A percentile compares a stretch with the other conserved stretches of the same genome.
Conservation (phyloP, 495 filamentous ascomycete species). For the Aspergillus sparsus region DNA sequence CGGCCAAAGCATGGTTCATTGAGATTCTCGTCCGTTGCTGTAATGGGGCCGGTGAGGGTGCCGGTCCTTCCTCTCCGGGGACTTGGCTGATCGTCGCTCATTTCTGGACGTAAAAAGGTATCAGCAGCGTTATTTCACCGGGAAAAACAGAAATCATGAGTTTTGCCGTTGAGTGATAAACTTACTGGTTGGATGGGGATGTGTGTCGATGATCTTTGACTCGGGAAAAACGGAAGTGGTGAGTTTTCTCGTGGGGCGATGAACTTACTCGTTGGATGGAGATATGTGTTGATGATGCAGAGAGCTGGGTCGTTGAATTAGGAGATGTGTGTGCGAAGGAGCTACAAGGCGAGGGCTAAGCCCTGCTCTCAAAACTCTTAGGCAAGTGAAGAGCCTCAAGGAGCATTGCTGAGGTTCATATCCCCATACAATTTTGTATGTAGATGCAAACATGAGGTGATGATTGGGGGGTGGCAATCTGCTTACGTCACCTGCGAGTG, state of each 20-base stretch:
- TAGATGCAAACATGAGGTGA: not conserved
- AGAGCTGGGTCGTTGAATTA: not conserved
- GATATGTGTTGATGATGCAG: constrained; percentile 1
- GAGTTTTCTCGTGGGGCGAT: not conserved
- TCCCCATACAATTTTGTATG: not conserved
- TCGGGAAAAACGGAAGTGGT: not conserved
- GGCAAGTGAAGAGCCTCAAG: not conserved
- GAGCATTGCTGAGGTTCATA: not conserved
- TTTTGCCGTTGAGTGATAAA: not conserved
- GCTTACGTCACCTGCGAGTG: not conserved
- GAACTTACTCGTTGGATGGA: not conserved
- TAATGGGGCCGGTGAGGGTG: not conserved
- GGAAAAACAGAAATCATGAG: not conserved
- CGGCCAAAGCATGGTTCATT: not conserved
- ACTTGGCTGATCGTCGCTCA: not conserved
- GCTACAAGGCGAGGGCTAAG: not conserved
- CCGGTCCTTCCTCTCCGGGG: not conserved
- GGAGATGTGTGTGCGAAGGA: not conserved
- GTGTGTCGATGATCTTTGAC: not conserved
- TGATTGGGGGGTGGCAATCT: not conserved
- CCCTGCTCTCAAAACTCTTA: not conserved
- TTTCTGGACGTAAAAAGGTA: not conserved
- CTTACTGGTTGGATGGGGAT: not conserved
- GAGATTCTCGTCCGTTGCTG: constrained; percentile 1
- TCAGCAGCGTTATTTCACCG: not conserved